Conservation (phyloP, 2,329 filamentous ascomycete genomes). For the Nemania abortiva region DNA sequence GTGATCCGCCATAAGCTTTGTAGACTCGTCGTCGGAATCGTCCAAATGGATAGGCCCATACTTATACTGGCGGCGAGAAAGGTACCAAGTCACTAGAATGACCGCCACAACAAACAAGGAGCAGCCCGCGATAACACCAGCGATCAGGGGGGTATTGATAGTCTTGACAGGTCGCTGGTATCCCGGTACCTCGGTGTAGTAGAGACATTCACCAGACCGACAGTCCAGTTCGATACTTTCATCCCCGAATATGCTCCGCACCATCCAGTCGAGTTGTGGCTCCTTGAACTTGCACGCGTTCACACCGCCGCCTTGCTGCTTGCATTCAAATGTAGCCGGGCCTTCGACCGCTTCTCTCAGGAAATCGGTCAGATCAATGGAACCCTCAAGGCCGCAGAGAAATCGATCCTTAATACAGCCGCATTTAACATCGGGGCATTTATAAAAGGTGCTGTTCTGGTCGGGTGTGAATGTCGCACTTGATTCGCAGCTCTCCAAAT, state of each 20-base stretch:
- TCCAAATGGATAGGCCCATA: conserved; percentile 85
- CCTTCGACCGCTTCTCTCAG: conserved; percentile 85
- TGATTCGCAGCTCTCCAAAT: conserved; percentile 83
- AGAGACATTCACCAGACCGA: conserved; percentile 89
- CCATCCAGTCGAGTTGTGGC: conserved; percentile 91
- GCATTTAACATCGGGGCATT: conserved; percentile 86
- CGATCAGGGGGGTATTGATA: conserved; percentile 97
- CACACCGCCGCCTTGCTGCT: conserved; percentile 70
- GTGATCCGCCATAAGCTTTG: conserved; percentile 90
- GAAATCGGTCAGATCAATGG: conserved; percentile 92
- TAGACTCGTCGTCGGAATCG: conserved; percentile 88
- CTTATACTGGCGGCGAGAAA: conserved; percentile 78
- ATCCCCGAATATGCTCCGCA: conserved; percentile 90
- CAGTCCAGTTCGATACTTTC: conserved; percentile 87
- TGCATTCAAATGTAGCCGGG: conserved; percentile 85
- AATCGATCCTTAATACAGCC: conserved; percentile 90
- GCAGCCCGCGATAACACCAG: conserved; percentile 87
- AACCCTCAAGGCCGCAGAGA: conserved; percentile 91
- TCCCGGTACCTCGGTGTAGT: conserved; percentile 91
- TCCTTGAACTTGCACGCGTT: conserved; percentile 87
- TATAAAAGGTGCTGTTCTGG: conserved; percentile 85
- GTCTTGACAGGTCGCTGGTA: conserved; percentile 89
- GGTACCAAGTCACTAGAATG: conserved; percentile 86
- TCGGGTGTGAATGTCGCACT: conserved; percentile 74
- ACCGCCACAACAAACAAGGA: conserved; percentile 90